Conservation (phyloP, 75 land plant species). For the Sequoia sempervirens region DNA sequence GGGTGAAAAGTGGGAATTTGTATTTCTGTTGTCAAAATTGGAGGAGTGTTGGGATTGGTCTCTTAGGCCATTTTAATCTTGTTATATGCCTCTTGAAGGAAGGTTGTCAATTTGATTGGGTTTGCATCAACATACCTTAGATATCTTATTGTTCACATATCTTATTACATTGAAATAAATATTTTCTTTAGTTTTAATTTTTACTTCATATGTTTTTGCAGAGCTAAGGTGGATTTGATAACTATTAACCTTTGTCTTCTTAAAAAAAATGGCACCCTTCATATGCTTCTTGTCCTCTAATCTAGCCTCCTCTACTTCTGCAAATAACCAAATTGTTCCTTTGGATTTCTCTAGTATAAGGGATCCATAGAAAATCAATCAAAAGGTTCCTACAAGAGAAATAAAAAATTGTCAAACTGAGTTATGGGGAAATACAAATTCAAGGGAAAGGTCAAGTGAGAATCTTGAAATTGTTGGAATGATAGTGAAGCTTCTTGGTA, state of each 20-base stretch:
- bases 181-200: neutral
- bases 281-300: neutral
- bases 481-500: conserved; percentile 13
- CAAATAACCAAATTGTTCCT: neutral
- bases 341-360: neutral
- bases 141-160: neutral
- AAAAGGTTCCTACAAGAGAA: neutral
- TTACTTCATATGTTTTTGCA: neutral
- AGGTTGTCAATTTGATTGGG: too few species aligned
- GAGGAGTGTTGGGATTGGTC: too few species aligned
- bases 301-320: neutral
- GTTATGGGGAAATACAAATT: neutral
- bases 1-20: too few species aligned
- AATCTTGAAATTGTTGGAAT: conserved; percentile 10
- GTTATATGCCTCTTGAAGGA: too few species aligned
- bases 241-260: neutral
- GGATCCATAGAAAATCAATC: neutral
- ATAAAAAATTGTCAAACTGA: neutral
- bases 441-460: neutral
- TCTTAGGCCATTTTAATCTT: too few species aligned
- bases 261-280: neutral
- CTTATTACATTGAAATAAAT: neutral
- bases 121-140: too few species aligned
- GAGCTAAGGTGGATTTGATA: neutral
- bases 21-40: too few species aligned